These are phyloP conservation scores for Spathaspora arborariae DNA, from an alignment of 805 yeast species.

Conservation along the genomic window DNA sequence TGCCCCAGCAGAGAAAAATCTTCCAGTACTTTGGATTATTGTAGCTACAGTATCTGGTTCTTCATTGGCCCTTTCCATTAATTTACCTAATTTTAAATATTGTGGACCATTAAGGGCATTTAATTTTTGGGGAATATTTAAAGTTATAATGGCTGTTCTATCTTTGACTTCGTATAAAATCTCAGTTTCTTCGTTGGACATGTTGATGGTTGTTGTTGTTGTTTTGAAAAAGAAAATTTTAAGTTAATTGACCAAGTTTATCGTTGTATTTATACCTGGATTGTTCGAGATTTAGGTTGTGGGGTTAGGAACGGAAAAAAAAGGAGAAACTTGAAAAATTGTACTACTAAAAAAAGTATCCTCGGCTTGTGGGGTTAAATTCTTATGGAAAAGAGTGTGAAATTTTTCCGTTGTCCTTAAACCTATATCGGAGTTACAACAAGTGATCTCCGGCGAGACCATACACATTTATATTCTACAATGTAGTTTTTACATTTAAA, in stretches of 20 bases:
- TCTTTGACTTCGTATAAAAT: conserved; percentile 42
- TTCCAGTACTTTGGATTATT: conserved; percentile 64
- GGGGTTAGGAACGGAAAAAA: background rate
- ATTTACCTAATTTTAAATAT: conserved; percentile 55
- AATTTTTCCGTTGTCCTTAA: background rate
- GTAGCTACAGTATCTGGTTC: conserved; percentile 63
- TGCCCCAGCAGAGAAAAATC: conserved; percentile 84
- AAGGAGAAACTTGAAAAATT: background rate
- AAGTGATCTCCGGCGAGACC: background rate
- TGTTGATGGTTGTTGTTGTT: background rate
- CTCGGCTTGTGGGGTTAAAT: background rate
- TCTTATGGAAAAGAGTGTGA: background rate
- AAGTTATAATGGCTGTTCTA: conserved; percentile 56
- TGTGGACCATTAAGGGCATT: conserved; percentile 69
- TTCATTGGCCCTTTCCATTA: conserved; percentile 57
- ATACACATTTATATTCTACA: background rate
- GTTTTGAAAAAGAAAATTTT: background rate
- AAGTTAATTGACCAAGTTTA: background rate
- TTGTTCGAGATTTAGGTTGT: background rate
- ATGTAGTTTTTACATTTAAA: too few species aligned
- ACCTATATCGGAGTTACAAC: background rate
- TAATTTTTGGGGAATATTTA: conserved; percentile 56
- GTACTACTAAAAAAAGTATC: background rate
- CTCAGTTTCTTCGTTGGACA: conserved; percentile 19
- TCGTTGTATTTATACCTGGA: background rate